Conservation (phyloP, 2,329 filamentous ascomycete genomes). For the Epichloe bromicola region DNA sequence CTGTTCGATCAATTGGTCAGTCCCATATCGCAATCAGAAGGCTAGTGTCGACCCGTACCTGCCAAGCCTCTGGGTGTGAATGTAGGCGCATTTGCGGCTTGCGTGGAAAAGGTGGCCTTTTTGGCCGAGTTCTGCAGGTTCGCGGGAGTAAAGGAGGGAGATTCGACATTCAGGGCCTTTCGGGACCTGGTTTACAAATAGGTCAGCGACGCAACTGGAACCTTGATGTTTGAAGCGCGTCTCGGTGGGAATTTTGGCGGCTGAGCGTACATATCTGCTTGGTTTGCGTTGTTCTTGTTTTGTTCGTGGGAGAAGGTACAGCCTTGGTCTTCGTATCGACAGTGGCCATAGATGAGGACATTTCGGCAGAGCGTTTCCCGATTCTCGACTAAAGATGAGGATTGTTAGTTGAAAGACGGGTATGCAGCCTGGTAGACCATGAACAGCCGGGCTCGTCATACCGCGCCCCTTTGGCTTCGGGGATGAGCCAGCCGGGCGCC, state of each 20-base stretch:
- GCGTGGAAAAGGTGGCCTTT: constrained; percentile 71
- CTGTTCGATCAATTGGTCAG: constrained; percentile 1
- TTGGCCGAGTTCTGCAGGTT: constrained; percentile 36
- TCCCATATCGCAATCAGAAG: background rate
- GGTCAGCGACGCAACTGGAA: background rate
- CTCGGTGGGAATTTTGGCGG: background rate
- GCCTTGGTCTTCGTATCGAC: constrained; percentile 81
- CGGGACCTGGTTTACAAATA: constrained; percentile 34
- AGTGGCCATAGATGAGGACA: constrained; percentile 85
- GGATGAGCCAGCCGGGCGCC: constrained; percentile 37
- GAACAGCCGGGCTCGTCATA: constrained; percentile 20
- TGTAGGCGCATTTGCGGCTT: constrained; percentile 76
- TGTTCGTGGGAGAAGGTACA: constrained; percentile 85
- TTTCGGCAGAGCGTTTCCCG: constrained; percentile 89
- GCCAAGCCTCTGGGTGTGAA: constrained; percentile 60
- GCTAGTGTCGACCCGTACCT: constrained; percentile 17
- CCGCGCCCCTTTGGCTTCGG: constrained; percentile 44
- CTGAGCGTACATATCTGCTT: constrained; percentile 36
- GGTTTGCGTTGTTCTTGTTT: constrained; percentile 37
- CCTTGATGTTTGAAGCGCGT: background rate
- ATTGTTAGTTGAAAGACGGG: constrained; percentile 4
- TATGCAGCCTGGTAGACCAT: background rate
- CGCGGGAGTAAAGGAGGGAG: constrained; percentile 80
- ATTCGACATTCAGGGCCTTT: constrained; percentile 86
- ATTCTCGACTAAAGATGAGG: constrained; percentile 41